Evolutionary conservation across 495 filamentous ascomycete species (phyloP).

Genomic region (Talaromyces trachyspermus): DNA sequence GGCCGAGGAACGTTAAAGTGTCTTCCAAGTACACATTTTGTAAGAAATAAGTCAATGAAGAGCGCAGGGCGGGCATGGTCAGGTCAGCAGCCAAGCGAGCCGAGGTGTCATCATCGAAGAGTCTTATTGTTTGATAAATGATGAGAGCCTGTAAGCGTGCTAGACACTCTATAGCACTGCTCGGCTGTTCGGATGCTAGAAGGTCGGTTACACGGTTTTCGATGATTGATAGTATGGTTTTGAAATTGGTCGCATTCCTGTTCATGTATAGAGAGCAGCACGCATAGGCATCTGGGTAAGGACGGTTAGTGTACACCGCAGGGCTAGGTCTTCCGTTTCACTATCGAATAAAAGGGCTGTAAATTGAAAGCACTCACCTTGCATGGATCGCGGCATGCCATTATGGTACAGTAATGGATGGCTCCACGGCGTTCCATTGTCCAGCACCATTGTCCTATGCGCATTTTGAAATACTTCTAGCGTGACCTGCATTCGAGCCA

Average conservation of each 20-base stretch:
- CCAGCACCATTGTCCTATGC: constrained; percentile 38
- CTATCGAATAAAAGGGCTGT: neutral
- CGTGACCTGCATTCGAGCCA: constrained; percentile 35
- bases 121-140: constrained; percentile 38
- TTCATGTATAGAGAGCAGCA: constrained; percentile 43
- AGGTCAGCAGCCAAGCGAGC: constrained; percentile 38
- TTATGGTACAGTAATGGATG: constrained; percentile 39
- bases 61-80: constrained; percentile 33
- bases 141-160: constrained; percentile 29
- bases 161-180: constrained; percentile 17
- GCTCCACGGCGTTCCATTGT: constrained; percentile 43
- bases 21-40: neutral
- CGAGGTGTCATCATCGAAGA: constrained; percentile 52
- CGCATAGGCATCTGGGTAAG: constrained; percentile 34
- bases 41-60: constrained; percentile 1
- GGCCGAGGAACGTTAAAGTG: constrained; percentile 12
- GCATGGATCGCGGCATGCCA: constrained; percentile 38
- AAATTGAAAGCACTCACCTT: constrained; percentile 26
- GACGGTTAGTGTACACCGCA: constrained; percentile 1
- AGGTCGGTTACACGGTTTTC: constrained; percentile 31
- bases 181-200: constrained; percentile 23
- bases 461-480: constrained; percentile 33
- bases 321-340: neutral
- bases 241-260: constrained; percentile 36
- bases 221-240: constrained; percentile 35